These are phyloP conservation scores for Citrus cavaleriei DNA, from an alignment of 345 rosid genomes.

Conservation along the genomic window DNA sequence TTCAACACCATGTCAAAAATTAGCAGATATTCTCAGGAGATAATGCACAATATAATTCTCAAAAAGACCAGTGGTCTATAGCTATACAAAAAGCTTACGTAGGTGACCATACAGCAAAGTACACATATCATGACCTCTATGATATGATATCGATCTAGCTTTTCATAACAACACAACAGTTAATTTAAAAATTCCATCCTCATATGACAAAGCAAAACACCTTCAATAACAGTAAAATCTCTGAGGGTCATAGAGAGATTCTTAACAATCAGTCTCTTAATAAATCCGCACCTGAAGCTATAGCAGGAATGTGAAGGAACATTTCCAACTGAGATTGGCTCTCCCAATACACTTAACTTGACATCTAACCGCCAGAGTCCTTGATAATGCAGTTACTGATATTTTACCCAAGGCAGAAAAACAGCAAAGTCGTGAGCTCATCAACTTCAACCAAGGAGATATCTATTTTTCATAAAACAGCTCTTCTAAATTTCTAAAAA, in stretches of 20 bases:
- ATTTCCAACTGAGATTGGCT: neutral
- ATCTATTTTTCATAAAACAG: neutral
- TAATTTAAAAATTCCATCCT: neutral
- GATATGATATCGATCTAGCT: neutral
- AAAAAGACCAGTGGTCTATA: neutral
- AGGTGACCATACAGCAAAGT: neutral
- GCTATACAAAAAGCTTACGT: neutral
- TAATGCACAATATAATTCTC: neutral
- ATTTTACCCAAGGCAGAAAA: neutral
- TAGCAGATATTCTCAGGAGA: no score
- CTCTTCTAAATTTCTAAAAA: neutral
- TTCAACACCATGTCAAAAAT: neutral
- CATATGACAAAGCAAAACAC: constrained; percentile 2
- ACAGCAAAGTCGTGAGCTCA: neutral
- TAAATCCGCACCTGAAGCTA: neutral
- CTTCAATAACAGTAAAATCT: neutral
- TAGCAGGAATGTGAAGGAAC: neutral
- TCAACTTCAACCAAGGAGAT: neutral
- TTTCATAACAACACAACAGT: neutral
- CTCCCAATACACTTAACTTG: neutral
- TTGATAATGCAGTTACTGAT: neutral
- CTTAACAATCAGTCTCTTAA: neutral
- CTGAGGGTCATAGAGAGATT: neutral
- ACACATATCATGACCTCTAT: neutral
- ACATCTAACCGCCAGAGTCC: neutral